Evolutionary conservation across 768 basidiomycete species (phyloP), one percentile per base, ranked within the genome.

Genomic region (Amanita rimosa): DNA sequence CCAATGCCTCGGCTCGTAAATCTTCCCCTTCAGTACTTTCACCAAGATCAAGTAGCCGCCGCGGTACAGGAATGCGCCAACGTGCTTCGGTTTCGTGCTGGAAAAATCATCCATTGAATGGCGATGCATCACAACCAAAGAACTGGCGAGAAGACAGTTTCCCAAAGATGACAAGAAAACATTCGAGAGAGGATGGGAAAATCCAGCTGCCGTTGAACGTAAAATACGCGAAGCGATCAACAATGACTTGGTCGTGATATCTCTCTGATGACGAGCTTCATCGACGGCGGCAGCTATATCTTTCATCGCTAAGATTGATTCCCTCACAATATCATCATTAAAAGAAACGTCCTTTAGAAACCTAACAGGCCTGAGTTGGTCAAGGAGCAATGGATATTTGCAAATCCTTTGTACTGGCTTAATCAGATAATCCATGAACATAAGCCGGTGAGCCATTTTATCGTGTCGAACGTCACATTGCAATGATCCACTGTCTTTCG

Each of bases 391-490:
- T 14, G 93, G 91, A 60, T 99, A 99, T 56, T 84, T 88, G 75
- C 94, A 97, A 44, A 99, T 85, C 44, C 93, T 73, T 64, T 99
- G 95, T 13, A 97, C 76, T n/a, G 95, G 95, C 64, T 92, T 92
- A 67, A 99, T 97, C 67, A 97, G 75, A 60, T 93, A 93, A 66
- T 98, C 95, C 55, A 78, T 67, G 62, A 87, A 80, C 50, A 73
- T 72, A 33, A 87, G 74, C 17, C 76, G 75, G 10, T 67, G 62
- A 4, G 57, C 56, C 40, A 58, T 54, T 50, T 60, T 68, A 49
- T 60, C 60, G 60, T 54, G 64, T 16, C 62, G 56, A 16, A 51
- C 39, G 27, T 55, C 60, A 5, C 54, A 26, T 19, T 62, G 56
- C 44, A 56, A 55, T 6, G 58, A 46, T 5, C 58, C 51, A 5